Base-by-base conservation (phyloP, 2,329 filamentous ascomycete species). In the Colletotrichum sp. region DNA sequence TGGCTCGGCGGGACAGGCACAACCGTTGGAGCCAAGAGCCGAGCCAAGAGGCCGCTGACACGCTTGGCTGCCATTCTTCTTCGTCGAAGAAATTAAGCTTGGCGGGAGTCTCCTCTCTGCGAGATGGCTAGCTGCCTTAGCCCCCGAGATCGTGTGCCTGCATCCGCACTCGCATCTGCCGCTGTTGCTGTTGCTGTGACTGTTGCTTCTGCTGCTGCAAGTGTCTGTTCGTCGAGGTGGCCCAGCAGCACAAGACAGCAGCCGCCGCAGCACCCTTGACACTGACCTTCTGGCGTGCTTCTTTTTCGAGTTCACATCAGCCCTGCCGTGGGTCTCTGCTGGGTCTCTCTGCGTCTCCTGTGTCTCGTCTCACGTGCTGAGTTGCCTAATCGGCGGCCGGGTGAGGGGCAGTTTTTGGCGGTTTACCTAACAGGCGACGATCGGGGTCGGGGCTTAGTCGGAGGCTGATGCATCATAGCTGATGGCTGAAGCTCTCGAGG, bases 31-130 rank as follows among this genome's bases (percentile, higher is more conserved):
- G 74, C 74, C 74, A 76, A 76, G 72, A 62, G 30, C 26, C 9
- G 39, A 72, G 73, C 73, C 73, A 76, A 76, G 73, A 65, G 44
- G 59, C 26, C 59, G 30, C 32, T 69, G 59, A 65, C 64, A 76
- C 74, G 49, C 44, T 39, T 26, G 34, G 57, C 44, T 72, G 57
- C 52, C 39, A 59, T 72, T 68, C 26, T 72, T 18, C 16, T 10
- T n/a, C 18, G 57, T 59, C 12, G 39, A 28, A 34, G 32, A 24
- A 24, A 30, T 52, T 64, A 36, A 67, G 39, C 64, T 68, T 24
- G 32, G 63, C 73, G 59, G 39, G 69, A 57, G n/a, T 60, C n/a
- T 66, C n/a, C 44, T 52, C n/a, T 52, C 30, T 34, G 60, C 62
- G 21, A 65, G n/a, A 62, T 62, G 59, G 59, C 28, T 13, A 34